Percentiles rank a stretch among this genome's conserved stretches.
These are phyloP conservation scores for Helianthus tuberosus DNA, from an alignment of 129 eudicot species.

Conservation along the genomic window DNA sequence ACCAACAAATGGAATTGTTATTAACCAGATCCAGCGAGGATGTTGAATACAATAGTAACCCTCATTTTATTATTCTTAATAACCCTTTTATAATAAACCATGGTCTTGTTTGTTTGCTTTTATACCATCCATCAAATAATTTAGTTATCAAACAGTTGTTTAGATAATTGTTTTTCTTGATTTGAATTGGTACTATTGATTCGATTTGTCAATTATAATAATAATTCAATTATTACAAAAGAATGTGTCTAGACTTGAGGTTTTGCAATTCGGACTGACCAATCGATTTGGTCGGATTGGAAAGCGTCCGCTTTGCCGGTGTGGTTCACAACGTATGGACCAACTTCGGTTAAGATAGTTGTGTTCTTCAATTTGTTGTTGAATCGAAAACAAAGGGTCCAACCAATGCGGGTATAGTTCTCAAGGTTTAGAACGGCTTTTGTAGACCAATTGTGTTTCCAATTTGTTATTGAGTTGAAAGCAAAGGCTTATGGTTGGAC, in stretches of 20 bases:
- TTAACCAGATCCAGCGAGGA: slow-evolving; percentile 9
- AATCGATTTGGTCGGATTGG: too few relatives aligned
- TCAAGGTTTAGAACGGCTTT: too few relatives aligned
- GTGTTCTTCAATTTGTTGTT: neutral
- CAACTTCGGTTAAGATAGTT: neutral
- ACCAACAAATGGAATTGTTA: neutral
- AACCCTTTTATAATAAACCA: neutral
- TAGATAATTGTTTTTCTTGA: neutral
- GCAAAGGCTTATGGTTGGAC: too few relatives aligned
- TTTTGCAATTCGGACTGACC: neutral
- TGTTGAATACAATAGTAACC: neutral
- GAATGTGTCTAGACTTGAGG: neutral
- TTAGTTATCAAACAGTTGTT: neutral
- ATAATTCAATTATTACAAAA: neutral
- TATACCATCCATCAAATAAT: neutral
- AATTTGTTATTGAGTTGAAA: too few relatives aligned
- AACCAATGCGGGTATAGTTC: too few relatives aligned
- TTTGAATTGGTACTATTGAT: neutral
- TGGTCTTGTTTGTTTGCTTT: slow-evolving; percentile 8
- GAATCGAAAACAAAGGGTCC: neutral
- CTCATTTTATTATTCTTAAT: neutral
- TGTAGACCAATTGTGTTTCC: too few relatives aligned
- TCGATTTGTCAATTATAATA: neutral
- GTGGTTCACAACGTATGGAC: neutral
- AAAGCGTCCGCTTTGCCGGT: neutral